Evolutionary conservation across 768 basidiomycete genomes (phyloP).

Genomic region (Tricholoma bakamatsutake): DNA sequence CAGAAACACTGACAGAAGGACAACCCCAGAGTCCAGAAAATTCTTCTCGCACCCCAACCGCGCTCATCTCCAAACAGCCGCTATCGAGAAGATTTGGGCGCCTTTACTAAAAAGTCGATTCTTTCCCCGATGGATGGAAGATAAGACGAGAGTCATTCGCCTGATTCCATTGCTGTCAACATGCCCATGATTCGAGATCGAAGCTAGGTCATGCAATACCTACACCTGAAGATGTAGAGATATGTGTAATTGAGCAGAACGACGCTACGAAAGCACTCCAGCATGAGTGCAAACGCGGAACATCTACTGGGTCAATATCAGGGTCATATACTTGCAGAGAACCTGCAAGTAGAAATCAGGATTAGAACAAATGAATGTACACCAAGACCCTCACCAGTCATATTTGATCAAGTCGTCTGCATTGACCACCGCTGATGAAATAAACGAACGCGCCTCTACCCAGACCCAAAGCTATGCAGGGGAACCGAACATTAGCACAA

Average conservation of each 20-base stretch:
- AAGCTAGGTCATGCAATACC: not conserved
- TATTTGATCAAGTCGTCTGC: constrained; percentile 85
- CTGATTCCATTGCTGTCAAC: not conserved
- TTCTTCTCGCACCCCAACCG: no score
- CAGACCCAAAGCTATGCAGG: constrained; percentile 76
- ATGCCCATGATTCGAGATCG: not conserved
- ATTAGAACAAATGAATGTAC: not conserved
- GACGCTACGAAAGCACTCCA: not conserved
- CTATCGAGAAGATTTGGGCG: no score
- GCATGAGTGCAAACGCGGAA: not conserved
- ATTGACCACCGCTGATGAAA: constrained; percentile 69
- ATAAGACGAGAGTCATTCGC: not conserved
- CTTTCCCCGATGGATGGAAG: not conserved
- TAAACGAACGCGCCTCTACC: constrained; percentile 88
- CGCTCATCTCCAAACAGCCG: no score
- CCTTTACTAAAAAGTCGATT: no score
- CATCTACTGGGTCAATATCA: not conserved
- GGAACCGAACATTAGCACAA: constrained; percentile 6
- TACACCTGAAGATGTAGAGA: not conserved
- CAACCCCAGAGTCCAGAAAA: no score
- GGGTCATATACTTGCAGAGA: constrained; percentile 24
- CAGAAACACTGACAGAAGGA: no score
- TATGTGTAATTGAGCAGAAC: no score
- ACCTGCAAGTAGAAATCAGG: constrained; percentile 11
- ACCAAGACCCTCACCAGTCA: constrained; percentile 60